Percentiles rank a stretch among this genome's conserved stretches.
Evolutionary conservation across 768 basidiomycete species (phyloP).

Genomic region (Lentinula aciculospora): DNA sequence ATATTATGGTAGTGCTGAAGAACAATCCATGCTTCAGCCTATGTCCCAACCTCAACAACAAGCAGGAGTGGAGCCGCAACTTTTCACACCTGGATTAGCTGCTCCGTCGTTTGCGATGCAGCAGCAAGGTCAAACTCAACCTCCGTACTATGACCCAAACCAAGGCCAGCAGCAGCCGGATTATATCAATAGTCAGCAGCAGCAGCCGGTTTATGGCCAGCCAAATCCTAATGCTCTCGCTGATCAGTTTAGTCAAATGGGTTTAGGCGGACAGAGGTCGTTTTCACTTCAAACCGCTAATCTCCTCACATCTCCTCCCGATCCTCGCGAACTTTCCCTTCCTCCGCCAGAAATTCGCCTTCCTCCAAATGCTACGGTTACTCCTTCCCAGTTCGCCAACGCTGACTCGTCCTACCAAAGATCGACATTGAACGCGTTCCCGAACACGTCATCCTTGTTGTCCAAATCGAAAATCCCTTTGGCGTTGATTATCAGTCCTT

Average conservation of each 20-base stretch:
- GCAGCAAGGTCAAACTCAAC: slow-evolving; percentile 26
- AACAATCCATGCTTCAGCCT: slow-evolving; percentile 14
- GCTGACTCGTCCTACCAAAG: slow-evolving; percentile 91
- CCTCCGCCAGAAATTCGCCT: slow-evolving; percentile 89
- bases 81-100: slow-evolving; percentile 83
- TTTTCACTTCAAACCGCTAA: slow-evolving; percentile 84
- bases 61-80: slow-evolving; percentile 35
- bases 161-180: slow-evolving; percentile 36
- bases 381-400: slow-evolving; percentile 73
- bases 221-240: slow-evolving; percentile 55
- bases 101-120: slow-evolving; percentile 66
- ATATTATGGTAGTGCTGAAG: slow-evolving; percentile 58
- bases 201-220: slow-evolving; percentile 32
- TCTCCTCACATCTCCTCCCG: slow-evolving; percentile 87
- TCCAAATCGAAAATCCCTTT: slow-evolving; percentile 90
- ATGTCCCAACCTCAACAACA: slow-evolving; percentile 27
- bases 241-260: slow-evolving; percentile 89
- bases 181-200: slow-evolving; percentile 35
- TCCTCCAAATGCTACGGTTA: slow-evolving; percentile 78
- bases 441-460: slow-evolving; percentile 81
- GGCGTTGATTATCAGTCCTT: slow-evolving; percentile 85
- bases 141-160: slow-evolving; percentile 27
- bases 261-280: slow-evolving; percentile 70
- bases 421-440: slow-evolving; percentile 86
- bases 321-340: slow-evolving; percentile 75